Conservation (phyloP, 441 rosid species). For the Hura crepitans region DNA sequence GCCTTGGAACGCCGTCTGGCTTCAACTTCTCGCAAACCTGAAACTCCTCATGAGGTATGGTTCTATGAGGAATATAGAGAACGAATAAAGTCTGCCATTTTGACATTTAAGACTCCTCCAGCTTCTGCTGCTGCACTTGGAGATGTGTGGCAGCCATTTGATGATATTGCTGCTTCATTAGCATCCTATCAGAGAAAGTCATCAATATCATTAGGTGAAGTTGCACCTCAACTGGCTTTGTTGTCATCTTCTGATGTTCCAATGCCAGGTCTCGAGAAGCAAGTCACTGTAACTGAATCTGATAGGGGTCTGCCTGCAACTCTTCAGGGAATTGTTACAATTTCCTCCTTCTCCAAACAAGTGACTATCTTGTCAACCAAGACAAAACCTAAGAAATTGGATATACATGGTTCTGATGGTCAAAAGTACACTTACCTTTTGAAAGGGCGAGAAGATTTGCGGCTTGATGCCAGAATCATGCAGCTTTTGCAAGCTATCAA, state of each 20-base stretch:
- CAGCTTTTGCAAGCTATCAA: conserved; percentile 93
- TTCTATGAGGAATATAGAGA: conserved; percentile 75
- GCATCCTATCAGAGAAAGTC: conserved; percentile 89
- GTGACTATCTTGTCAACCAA: conserved; percentile 81
- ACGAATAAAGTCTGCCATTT: conserved; percentile 67
- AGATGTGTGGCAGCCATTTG: conserved; percentile 93
- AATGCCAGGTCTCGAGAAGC: conserved; percentile 98
- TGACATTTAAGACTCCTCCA: conserved; percentile 82
- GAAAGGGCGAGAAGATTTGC: conserved; percentile 98
- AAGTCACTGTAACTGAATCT: conserved; percentile 51
- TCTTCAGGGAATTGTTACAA: conserved; percentile 70
- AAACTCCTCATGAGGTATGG: conserved; percentile 95
- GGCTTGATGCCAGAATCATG: conserved; percentile 99
- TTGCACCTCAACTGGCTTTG: conserved; percentile 86
- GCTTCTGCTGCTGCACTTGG: conserved; percentile 67
- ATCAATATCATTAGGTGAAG: conserved; percentile 77
- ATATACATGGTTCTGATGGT: conserved; percentile 92
- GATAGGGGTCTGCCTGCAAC: conserved; percentile 43
- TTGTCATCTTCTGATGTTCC: conserved; percentile 94
- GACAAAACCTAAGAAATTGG: conserved; percentile 95
- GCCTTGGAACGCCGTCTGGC: conserved; percentile 95
- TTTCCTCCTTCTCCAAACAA: conserved; percentile 77
- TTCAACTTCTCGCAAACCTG: conserved; percentile 91
- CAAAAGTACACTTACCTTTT: conserved; percentile 76
- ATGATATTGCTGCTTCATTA: conserved; percentile 81